A percentile compares a stretch with the other conserved stretches of the same genome.
phyloP scores from a whole-genome alignment of 441 rosid genomes.

The Pelargonium citronellum region DNA sequence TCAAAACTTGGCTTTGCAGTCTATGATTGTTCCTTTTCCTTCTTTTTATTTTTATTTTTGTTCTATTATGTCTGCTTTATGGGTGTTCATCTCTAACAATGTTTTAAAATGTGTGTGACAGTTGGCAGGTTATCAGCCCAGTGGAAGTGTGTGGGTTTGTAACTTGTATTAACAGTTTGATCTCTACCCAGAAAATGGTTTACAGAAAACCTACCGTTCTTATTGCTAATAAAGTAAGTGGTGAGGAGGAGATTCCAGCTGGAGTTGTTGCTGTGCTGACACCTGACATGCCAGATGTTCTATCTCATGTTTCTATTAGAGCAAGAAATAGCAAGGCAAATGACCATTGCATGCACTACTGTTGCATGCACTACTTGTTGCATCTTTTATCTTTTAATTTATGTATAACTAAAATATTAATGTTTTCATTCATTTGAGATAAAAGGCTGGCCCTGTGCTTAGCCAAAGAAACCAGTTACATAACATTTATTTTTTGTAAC shows the following conservation, averaged over 20 bases:
- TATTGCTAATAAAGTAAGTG: constrained; percentile 55
- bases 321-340: constrained; percentile 74
- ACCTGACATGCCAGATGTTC: constrained; percentile 67
- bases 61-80: background rate
- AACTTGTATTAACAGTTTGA: constrained; percentile 45
- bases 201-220: constrained; percentile 58
- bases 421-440: constrained; percentile 14
- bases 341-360: constrained; percentile 9
- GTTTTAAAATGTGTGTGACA: constrained; percentile 27
- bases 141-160: constrained; percentile 60
- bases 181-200: constrained; percentile 52
- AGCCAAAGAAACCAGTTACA: constrained; percentile 15
- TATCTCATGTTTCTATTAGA: constrained; percentile 78
- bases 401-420: background rate
- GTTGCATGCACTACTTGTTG: background rate
- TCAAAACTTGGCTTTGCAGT: background rate
- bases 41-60: background rate
- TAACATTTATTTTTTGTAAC: background rate
- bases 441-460: constrained; percentile 12
- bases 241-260: constrained; percentile 81
- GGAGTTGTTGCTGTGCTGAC: constrained; percentile 82
- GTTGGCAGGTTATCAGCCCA: constrained; percentile 89
- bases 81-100: constrained; percentile 12
- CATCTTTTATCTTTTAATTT: background rate
- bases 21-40: constrained; percentile 1